phyloP scores from a whole-genome alignment of 148 eudicot genomes.

The Amaranthus cruentus region DNA sequence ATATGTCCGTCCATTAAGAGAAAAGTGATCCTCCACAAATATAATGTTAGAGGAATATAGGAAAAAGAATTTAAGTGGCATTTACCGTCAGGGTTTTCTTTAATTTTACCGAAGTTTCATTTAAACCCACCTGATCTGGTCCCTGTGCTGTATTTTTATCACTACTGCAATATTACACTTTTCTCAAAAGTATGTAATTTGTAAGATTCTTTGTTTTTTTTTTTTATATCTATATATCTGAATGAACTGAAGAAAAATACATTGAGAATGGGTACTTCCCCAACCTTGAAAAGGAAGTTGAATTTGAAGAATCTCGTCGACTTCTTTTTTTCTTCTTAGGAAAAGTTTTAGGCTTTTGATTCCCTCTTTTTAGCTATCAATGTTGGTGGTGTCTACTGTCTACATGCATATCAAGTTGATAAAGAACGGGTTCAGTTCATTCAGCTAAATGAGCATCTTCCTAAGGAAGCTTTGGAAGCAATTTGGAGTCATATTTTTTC shows the following conservation, averaged over 20 bases:
- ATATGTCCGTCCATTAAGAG: conserved; percentile 29
- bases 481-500: conserved; percentile 14
- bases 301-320: conserved; percentile 6
- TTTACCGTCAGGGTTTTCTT: conserved; percentile 8
- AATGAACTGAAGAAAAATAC: not conserved
- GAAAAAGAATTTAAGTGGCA: conserved; percentile 11
- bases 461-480: conserved; percentile 16
- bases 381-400: conserved; percentile 21
- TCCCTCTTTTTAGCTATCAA: conserved; percentile 9
- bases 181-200: not conserved
- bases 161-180: not conserved
- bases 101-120: not conserved
- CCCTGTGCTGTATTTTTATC: conserved; percentile 1
- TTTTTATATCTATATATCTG: not conserved
- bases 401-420: conserved; percentile 13
- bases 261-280: not conserved
- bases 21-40: conserved; percentile 25
- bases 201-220: not conserved
- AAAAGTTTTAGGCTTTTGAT: conserved; percentile 9
- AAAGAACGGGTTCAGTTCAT: conserved; percentile 11
- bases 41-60: conserved; percentile 19
- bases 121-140: conserved; percentile 1
- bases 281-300: not conserved
- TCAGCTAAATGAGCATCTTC: conserved; percentile 20
- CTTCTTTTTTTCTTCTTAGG: conserved; percentile 13